Percentiles rank a stretch among this genome's conserved stretches.
Evolutionary conservation across 305 asterid species (phyloP).

Genomic region (Fraxinus greggii): DNA sequence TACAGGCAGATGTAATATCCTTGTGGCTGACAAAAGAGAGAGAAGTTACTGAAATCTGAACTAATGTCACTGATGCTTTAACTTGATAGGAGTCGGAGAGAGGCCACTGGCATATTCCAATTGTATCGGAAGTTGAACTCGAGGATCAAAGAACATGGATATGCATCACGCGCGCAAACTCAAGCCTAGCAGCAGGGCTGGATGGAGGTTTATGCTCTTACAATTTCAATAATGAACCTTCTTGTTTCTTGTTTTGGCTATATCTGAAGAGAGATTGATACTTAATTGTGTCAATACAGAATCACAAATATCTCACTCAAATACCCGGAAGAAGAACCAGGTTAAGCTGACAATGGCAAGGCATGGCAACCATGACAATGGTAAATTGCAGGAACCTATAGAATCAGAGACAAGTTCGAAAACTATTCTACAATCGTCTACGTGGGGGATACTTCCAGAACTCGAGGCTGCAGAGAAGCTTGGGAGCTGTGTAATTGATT

Average conservation of each 20-base stretch:
- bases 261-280: background rate
- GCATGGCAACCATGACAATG: slow-evolving; percentile 14
- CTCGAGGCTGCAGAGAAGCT: slow-evolving; percentile 57
- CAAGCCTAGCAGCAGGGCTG: slow-evolving; percentile 30
- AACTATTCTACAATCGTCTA: slow-evolving; percentile 27
- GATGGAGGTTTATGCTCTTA: slow-evolving; percentile 18
- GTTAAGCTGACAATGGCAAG: slow-evolving; percentile 20
- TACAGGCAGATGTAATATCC: background rate
- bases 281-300: slow-evolving; percentile 29
- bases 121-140: slow-evolving; percentile 50
- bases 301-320: slow-evolving; percentile 19
- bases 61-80: slow-evolving; percentile 8
- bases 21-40: background rate
- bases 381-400: slow-evolving; percentile 29
- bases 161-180: slow-evolving; percentile 57
- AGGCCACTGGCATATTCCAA: slow-evolving; percentile 89
- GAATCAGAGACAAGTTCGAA: slow-evolving; percentile 33
- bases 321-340: slow-evolving; percentile 20
- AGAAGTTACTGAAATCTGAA: background rate
- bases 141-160: slow-evolving; percentile 68
- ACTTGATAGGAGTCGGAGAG: slow-evolving; percentile 63
- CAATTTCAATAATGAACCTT: background rate
- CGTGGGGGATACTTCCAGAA: slow-evolving; percentile 37
- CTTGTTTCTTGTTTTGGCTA: slow-evolving; percentile 1
- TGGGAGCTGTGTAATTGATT: slow-evolving; percentile 51